A percentile compares a stretch with the other conserved stretches of the same genome.
phyloP scores from a whole-genome alignment of 306 rosid genomes.

The Luffa aegyptiaca region DNA sequence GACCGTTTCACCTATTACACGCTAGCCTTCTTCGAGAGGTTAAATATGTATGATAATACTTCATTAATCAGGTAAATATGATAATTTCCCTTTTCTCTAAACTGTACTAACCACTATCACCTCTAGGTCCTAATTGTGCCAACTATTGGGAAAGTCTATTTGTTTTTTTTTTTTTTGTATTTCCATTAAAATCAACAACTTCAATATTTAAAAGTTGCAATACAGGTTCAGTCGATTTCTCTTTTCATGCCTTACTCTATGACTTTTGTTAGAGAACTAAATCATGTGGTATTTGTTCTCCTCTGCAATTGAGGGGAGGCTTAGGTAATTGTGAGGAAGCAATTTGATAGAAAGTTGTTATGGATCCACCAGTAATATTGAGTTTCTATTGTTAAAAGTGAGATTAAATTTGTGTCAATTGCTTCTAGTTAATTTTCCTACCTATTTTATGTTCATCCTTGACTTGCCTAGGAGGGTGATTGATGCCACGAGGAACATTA shows the following conservation, averaged over 20 bases:
- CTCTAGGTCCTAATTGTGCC: neutral
- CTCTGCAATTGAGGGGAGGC: neutral
- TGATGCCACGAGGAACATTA: neutral
- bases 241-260: neutral
- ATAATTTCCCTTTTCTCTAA: neutral
- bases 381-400: neutral
- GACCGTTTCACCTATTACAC: constrained; percentile 95
- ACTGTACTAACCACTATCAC: neutral
- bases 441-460: too few relatives aligned
- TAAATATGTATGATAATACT: constrained; percentile 89
- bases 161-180: neutral
- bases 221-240: neutral
- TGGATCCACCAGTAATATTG: neutral
- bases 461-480: too few relatives aligned
- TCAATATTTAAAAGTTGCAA: neutral
- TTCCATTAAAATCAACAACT: neutral
- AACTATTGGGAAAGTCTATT: neutral
- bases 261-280: neutral
- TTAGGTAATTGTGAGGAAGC: neutral
- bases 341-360: neutral
- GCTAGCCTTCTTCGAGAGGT: constrained; percentile 81
- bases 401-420: neutral
- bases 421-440: neutral
- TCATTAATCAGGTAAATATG: constrained; percentile 68
- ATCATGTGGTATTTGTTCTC: neutral